phyloP scores from a whole-genome alignment of 306 rosid species.

The Styphnolobium japonicum region DNA sequence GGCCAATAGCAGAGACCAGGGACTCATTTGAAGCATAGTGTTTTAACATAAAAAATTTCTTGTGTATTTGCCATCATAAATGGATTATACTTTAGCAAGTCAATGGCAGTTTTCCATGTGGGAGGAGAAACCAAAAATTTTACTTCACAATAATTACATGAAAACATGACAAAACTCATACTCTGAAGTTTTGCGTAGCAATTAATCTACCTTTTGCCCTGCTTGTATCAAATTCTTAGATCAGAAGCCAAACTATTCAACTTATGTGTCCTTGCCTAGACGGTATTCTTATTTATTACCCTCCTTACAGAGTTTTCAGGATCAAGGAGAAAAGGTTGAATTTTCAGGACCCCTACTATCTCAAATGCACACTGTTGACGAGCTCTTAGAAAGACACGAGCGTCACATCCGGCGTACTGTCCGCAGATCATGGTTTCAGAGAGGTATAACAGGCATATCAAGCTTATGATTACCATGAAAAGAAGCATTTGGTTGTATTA shows the following conservation, averaged over 20 bases:
- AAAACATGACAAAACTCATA: background rate
- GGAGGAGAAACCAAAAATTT: background rate
- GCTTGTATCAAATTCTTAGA: background rate
- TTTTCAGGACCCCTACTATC: slow-evolving; percentile 89
- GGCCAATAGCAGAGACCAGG: background rate
- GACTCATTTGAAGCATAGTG: background rate
- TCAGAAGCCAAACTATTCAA: background rate
- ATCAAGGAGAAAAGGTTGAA: slow-evolving; percentile 80
- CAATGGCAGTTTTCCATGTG: background rate
- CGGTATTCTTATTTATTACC: slow-evolving; percentile 5
- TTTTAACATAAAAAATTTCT: background rate
- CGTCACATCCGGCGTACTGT: slow-evolving; percentile 77
- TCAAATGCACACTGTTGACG: slow-evolving; percentile 76
- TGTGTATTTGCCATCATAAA: background rate
- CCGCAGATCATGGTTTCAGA: slow-evolving; percentile 85
- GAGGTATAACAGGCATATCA: slow-evolving; percentile 46
- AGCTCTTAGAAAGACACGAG: slow-evolving; percentile 80
- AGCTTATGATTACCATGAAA: background rate
- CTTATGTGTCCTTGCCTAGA: background rate
- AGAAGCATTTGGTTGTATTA: background rate
- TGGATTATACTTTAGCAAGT: background rate
- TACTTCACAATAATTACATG: background rate
- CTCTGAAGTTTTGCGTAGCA: background rate
- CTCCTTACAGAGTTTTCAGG: slow-evolving; percentile 57
- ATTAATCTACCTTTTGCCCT: background rate